These are phyloP conservation scores for Spathaspora hagerdaliae DNA, from an alignment of 805 yeast genomes.

Conservation along the genomic window DNA sequence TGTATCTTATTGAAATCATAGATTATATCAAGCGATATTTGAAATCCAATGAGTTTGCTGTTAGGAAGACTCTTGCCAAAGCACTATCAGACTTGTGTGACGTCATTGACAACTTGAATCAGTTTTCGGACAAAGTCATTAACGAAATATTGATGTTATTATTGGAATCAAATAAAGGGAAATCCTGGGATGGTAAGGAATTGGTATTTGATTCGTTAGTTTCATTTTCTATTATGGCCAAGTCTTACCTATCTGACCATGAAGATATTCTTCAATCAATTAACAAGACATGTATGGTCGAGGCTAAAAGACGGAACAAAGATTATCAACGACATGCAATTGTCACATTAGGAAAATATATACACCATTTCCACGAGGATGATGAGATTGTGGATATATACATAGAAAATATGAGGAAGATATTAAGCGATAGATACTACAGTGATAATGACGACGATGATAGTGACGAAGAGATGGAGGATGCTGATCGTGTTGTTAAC, in stretches of 20 bases:
- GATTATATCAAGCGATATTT: slow-evolving; percentile 47
- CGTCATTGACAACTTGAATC: slow-evolving; percentile 29
- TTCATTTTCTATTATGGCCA: slow-evolving; percentile 46
- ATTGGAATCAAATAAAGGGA: slow-evolving; percentile 62
- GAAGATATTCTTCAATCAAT: slow-evolving; percentile 33
- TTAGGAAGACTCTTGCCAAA: slow-evolving; percentile 68
- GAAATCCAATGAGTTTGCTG: slow-evolving; percentile 51
- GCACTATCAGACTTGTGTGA: slow-evolving; percentile 59
- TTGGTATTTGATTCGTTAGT: slow-evolving; percentile 67
- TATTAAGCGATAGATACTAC: slow-evolving; percentile 36
- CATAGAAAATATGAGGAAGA: slow-evolving; percentile 27
- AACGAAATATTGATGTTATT: slow-evolving; percentile 46
- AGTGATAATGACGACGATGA: slow-evolving; percentile 33
- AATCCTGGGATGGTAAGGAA: slow-evolving; percentile 90
- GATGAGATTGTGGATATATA: slow-evolving; percentile 36
- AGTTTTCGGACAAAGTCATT: slow-evolving; percentile 17
- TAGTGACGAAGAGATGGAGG: slow-evolving; percentile 18
- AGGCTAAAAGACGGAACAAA: slow-evolving; percentile 63
- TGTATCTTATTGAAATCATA: slow-evolving; percentile 69
- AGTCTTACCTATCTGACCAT: slow-evolving; percentile 21
- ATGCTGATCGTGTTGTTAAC: slow-evolving; percentile 21
- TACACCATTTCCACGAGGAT: slow-evolving; percentile 28
- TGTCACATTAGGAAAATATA: slow-evolving; percentile 48
- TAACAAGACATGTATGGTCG: slow-evolving; percentile 46
- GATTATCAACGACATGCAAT: slow-evolving; percentile 58